Evolutionary conservation across 2,329 filamentous ascomycete genomes (phyloP).

Genomic region (Dactylonectria macrodidyma): DNA sequence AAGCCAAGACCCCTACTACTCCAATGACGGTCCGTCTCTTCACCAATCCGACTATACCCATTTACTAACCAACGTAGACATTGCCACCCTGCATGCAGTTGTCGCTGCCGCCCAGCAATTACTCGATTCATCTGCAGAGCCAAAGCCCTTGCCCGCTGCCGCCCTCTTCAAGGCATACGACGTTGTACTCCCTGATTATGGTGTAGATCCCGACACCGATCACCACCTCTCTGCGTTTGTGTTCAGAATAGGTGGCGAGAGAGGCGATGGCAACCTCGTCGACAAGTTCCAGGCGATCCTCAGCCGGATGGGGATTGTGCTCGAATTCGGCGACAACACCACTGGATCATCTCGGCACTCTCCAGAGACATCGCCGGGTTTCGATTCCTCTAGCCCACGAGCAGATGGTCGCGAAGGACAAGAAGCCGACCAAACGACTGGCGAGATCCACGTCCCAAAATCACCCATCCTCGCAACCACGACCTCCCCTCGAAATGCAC

Average conservation of each 20-base stretch:
- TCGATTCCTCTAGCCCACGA: constrained; percentile 39
- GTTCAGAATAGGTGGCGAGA: constrained; percentile 81
- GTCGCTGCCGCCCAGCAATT: constrained; percentile 79
- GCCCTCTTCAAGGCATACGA: constrained; percentile 89
- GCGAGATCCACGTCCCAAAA: constrained; percentile 16
- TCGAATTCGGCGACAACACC: constrained; percentile 70
- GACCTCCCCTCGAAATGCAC: constrained; percentile 13
- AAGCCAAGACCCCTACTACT: constrained; percentile 64
- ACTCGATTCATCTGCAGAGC: constrained; percentile 69
- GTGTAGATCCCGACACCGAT: constrained; percentile 80
- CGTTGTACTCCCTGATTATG: constrained; percentile 78
- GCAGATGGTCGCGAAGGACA: constrained; percentile 23
- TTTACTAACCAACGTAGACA: constrained; percentile 70
- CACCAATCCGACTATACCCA: not conserved
- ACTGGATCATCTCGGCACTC: constrained; percentile 45
- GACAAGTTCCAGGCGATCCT: constrained; percentile 81
- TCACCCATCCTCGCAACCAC: constrained; percentile 21
- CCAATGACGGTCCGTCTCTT: constrained; percentile 68
- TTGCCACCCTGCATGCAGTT: constrained; percentile 83
- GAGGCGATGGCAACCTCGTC: constrained; percentile 70
- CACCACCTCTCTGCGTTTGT: constrained; percentile 83
- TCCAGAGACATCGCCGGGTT: constrained; percentile 42
- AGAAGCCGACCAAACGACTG: constrained; percentile 22
- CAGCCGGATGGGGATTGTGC: constrained; percentile 77
- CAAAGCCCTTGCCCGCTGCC: constrained; percentile 78